Evolutionary conservation across 2,329 filamentous ascomycete species (phyloP).

Genomic region (Harringtonia aguacate): DNA sequence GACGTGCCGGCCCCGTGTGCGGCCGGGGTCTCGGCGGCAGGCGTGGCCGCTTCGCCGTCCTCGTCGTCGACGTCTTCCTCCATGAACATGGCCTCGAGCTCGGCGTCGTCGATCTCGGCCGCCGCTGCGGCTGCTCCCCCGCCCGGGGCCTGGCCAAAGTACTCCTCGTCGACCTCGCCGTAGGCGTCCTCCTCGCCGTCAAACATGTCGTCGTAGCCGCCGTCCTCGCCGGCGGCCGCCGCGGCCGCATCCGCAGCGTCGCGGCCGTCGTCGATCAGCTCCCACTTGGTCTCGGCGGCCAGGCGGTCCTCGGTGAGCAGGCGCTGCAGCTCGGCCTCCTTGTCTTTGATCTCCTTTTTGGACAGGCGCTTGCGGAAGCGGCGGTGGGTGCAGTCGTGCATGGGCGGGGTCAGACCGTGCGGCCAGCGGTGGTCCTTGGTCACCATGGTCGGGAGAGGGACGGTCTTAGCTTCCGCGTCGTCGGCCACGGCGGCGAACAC

Average conservation of each 20-base stretch:
- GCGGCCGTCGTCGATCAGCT: constrained; percentile 47
- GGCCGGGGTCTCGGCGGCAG: constrained; percentile 30
- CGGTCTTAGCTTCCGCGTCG: constrained; percentile 55
- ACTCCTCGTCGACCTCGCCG: constrained; percentile 51
- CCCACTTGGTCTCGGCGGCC: constrained; percentile 48
- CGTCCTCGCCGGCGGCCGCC: constrained; percentile 19
- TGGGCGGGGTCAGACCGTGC: constrained; percentile 78
- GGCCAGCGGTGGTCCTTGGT: constrained; percentile 63
- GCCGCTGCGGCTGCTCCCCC: constrained; percentile 14
- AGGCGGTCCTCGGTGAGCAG: constrained; percentile 60
- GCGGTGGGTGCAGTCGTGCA: constrained; percentile 74
- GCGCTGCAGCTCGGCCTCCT: constrained; percentile 68
- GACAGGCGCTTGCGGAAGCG: constrained; percentile 76
- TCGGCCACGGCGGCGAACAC: constrained; percentile 58
- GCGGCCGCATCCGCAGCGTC: constrained; percentile 15
- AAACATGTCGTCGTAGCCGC: constrained; percentile 26
- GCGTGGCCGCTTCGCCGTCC: constrained; percentile 23
- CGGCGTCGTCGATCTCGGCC: constrained; percentile 23
- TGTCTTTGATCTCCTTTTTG: constrained; percentile 74
- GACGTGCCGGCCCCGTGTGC: constrained; percentile 27
- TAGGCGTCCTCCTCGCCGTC: constrained; percentile 36
- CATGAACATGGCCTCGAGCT: constrained; percentile 22
- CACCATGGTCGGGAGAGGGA: constrained; percentile 61
- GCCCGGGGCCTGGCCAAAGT: constrained; percentile 15
- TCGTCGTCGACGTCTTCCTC: constrained; percentile 45